Percentiles rank a stretch among this genome's conserved stretches.
Evolutionary conservation across 164 flowering plant genomes (phyloP).

Genomic region (Chimonanthus salicifolius): DNA sequence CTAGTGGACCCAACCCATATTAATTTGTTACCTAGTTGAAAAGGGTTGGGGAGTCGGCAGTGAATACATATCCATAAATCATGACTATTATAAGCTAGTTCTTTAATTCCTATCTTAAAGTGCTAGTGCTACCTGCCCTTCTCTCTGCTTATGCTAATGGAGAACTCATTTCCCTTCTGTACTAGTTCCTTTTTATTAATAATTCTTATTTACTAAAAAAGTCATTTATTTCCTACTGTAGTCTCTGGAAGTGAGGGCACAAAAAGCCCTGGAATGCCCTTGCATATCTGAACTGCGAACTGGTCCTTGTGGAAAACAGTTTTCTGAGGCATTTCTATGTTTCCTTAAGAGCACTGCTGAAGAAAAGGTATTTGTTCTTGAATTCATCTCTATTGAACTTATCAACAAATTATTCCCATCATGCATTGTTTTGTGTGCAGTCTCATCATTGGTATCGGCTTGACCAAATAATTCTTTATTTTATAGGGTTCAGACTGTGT

Average conservation of each 20-base stretch:
- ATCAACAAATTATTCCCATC: no score
- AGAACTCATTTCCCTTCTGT: not conserved
- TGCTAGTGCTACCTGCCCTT: no score
- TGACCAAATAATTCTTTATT: slow-evolving; percentile 1
- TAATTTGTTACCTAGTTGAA: no score
- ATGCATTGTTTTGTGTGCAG: not conserved
- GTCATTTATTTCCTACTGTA: slow-evolving; percentile 15
- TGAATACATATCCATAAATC: no score
- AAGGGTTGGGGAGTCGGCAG: no score
- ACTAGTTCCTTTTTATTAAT: not conserved
- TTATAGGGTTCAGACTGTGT: slow-evolving; percentile 88
- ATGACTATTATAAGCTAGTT: no score
- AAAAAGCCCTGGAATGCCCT: slow-evolving; percentile 88
- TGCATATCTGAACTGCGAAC: slow-evolving; percentile 73
- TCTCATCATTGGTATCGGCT: not conserved
- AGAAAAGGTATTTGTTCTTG: slow-evolving; percentile 58
- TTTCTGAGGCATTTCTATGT: slow-evolving; percentile 82
- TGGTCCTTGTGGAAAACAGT: slow-evolving; percentile 78
- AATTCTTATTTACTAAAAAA: not conserved
- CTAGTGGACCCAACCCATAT: no score
- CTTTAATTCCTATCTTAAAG: no score
- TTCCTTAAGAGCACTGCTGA: slow-evolving; percentile 89
- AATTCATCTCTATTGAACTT: not conserved
- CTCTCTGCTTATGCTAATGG: not conserved
- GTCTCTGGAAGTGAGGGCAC: slow-evolving; percentile 75